Percentiles rank a stretch among this genome's conserved stretches.
Conservation (phyloP, 257 asterid species). For the Lycium barbarum region DNA sequence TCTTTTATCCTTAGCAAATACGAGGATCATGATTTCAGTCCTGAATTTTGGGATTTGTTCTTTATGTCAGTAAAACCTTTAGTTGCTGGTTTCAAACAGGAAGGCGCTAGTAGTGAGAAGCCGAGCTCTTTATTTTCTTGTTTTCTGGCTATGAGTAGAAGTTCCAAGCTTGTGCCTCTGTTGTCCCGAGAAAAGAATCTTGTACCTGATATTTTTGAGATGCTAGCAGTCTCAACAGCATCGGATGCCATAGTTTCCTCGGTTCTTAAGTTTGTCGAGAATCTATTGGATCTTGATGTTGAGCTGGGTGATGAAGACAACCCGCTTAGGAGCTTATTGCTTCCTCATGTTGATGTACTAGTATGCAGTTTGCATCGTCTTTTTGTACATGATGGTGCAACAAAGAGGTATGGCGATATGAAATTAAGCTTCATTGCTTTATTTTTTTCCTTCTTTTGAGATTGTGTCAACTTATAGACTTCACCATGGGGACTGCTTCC, state of each 20-base stretch:
- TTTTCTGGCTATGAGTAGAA: constrained; percentile 95
- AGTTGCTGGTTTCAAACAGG: constrained; percentile 73
- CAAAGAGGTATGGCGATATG: constrained; percentile 59
- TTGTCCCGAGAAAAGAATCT: constrained; percentile 69
- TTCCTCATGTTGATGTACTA: constrained; percentile 75
- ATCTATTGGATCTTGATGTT: constrained; percentile 76
- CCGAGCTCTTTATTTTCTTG: constrained; percentile 89
- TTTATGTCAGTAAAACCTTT: constrained; percentile 69
- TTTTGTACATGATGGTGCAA: constrained; percentile 53
- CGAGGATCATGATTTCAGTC: constrained; percentile 68
- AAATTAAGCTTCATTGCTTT: background rate
- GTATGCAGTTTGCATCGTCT: constrained; percentile 63
- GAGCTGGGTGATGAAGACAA: constrained; percentile 60
- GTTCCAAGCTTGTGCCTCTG: constrained; percentile 67
- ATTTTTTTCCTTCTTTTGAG: background rate
- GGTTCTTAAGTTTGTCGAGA: constrained; percentile 78
- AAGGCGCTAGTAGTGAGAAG: constrained; percentile 80
- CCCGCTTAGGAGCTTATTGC: constrained; percentile 54
- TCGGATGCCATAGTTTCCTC: constrained; percentile 68
- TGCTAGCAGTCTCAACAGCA: constrained; percentile 71
- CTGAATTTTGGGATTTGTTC: constrained; percentile 79
- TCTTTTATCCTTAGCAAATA: constrained; percentile 64
- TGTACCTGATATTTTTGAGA: constrained; percentile 80
- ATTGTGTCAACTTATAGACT: background rate
- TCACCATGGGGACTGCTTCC: background rate